Percentiles rank a stretch among this genome's conserved stretches.
Conservation (phyloP, 257 asterid genomes). For the Solanum acaule region DNA sequence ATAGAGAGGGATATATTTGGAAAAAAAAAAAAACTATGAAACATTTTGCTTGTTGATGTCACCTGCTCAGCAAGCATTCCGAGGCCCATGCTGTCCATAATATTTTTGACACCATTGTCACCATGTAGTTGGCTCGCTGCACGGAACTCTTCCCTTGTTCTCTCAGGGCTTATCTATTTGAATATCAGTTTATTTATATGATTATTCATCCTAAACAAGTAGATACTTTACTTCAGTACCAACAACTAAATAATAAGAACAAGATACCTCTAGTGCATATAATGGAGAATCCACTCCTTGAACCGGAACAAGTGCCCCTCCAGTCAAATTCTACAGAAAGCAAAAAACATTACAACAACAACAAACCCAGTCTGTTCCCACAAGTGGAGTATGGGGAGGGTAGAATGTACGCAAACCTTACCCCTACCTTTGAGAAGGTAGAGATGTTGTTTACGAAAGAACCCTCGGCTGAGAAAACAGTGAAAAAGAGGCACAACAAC, state of each 20-base stretch:
- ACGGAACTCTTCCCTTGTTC: slow-evolving; percentile 39
- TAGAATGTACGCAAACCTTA: background rate
- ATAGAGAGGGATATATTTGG: background rate
- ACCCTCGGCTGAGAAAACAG: background rate
- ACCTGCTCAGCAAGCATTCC: slow-evolving; percentile 59
- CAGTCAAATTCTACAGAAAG: slow-evolving; percentile 48
- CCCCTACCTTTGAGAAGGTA: background rate
- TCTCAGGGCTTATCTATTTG: slow-evolving; percentile 55
- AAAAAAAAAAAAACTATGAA: background rate
- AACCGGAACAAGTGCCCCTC: slow-evolving; percentile 60
- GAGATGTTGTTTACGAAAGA: background rate
- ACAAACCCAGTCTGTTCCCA: background rate
- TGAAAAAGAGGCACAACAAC: background rate
- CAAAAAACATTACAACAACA: background rate
- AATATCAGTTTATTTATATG: background rate
- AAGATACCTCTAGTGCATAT: slow-evolving; percentile 55
- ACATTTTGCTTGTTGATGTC: slow-evolving; percentile 4
- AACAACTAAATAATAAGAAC: background rate
- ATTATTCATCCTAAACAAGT: background rate
- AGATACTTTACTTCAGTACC: background rate
- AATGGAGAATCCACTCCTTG: slow-evolving; percentile 69
- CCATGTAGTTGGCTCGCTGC: slow-evolving; percentile 25
- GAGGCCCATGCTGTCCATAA: slow-evolving; percentile 67
- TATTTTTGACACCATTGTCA: slow-evolving; percentile 32
- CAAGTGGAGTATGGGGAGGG: background rate